phyloP scores from a whole-genome alignment of 2,329 filamentous ascomycete genomes.

The Escovopsis sp. region DNA sequence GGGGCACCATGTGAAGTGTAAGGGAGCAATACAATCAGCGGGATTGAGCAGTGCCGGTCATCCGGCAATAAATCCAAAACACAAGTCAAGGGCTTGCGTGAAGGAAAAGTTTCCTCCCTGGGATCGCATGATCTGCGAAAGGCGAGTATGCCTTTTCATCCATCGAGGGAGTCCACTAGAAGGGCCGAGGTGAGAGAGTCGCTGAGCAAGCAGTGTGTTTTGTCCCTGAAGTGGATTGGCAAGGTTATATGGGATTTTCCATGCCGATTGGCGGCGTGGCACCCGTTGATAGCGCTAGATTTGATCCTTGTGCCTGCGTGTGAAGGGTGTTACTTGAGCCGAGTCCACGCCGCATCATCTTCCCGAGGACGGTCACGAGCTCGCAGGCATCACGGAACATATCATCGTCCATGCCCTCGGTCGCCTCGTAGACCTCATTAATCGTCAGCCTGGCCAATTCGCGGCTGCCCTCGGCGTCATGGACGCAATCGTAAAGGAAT shows the following conservation, averaged over 20 bases:
- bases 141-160: too few relatives aligned
- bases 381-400: slow-evolving; percentile 89
- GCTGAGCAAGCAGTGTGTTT: too few relatives aligned
- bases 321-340: slow-evolving; percentile 21
- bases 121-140: too few relatives aligned
- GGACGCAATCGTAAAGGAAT: slow-evolving; percentile 84
- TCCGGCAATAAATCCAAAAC: too few relatives aligned
- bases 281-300: slow-evolving; percentile 10
- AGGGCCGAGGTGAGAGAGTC: too few relatives aligned
- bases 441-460: slow-evolving; percentile 70
- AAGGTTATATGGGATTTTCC: slow-evolving; percentile 27
- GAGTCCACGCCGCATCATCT: slow-evolving; percentile 70
- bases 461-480: slow-evolving; percentile 64
- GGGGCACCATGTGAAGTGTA: too few relatives aligned
- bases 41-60: too few relatives aligned
- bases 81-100: too few relatives aligned
- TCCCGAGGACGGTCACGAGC: slow-evolving; percentile 70
- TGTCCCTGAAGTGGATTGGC: too few relatives aligned
- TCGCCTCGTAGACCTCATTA: slow-evolving; percentile 77
- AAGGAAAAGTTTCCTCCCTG: too few relatives aligned
- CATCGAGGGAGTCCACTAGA: too few relatives aligned
- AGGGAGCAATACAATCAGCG: too few relatives aligned
- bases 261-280: slow-evolving; percentile 21
- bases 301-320: slow-evolving; percentile 19
- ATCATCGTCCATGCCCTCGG: slow-evolving; percentile 87